Conservation (phyloP, 2,329 filamentous ascomycete genomes). For the Neocatenulostroma microsporum region DNA sequence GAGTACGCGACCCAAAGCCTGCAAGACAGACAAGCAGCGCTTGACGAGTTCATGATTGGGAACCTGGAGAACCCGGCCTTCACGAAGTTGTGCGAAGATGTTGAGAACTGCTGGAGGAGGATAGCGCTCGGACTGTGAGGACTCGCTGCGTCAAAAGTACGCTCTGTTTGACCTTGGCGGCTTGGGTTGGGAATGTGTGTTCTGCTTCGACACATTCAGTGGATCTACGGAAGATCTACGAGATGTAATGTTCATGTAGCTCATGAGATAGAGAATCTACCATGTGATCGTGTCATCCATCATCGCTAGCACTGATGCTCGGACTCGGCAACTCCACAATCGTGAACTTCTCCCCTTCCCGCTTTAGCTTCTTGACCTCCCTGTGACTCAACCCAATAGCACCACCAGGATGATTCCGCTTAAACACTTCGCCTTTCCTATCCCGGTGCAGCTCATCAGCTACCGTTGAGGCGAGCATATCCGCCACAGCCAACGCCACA, state of each 20-base stretch:
- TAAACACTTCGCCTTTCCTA: conserved; percentile 58
- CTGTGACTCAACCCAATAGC: conserved; percentile 60
- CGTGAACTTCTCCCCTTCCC: conserved; percentile 14
- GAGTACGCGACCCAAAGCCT: conserved; percentile 34
- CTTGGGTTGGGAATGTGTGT: too few relatives aligned
- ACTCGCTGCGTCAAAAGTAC: too few relatives aligned
- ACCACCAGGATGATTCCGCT: conserved; percentile 75
- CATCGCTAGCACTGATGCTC: conserved; percentile 24
- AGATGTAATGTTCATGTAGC: too few relatives aligned
- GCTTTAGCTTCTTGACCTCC: conserved; percentile 16
- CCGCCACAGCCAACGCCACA: conserved; percentile 76
- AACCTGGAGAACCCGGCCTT: conserved; percentile 45
- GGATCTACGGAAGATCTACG: too few relatives aligned
- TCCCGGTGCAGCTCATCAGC: conserved; percentile 35
- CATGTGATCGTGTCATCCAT: too few relatives aligned
- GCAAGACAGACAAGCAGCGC: conserved; percentile 34
- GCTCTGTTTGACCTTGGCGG: too few relatives aligned
- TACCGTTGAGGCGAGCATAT: conserved; percentile 72
- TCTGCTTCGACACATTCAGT: too few relatives aligned
- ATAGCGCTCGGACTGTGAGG: conserved; percentile 38
- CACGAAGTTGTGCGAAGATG: conserved; percentile 43
- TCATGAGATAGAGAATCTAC: too few relatives aligned
- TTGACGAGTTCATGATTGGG: conserved; percentile 46
- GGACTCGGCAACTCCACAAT: conserved; percentile 25
- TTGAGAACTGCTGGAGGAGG: conserved; percentile 43